phyloP scores from a whole-genome alignment of 768 basidiomycete species.

The Exsudoporus frostii region DNA sequence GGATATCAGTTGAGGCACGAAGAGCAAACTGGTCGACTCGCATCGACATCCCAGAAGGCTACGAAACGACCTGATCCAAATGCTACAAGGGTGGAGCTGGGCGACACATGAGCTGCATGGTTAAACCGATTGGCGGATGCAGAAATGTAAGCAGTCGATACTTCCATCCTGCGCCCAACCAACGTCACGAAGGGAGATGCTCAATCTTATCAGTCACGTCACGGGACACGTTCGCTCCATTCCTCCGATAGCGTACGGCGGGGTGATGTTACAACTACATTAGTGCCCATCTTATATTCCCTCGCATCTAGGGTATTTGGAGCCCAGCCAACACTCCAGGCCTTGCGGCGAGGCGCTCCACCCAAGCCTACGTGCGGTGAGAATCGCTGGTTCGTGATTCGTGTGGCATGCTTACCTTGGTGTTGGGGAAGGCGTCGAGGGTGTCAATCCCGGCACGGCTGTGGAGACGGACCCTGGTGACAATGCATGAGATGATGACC shows the following conservation, averaged over 20 bases:
- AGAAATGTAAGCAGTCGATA: conserved; percentile 41
- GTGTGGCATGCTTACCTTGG: conserved; percentile 42
- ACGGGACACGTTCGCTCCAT: not conserved
- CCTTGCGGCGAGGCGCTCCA: conserved; percentile 25
- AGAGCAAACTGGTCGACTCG: conserved; percentile 25
- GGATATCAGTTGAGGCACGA: not conserved
- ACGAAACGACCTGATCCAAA: conserved; percentile 57
- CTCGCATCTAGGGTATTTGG: conserved; percentile 12
- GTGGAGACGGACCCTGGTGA: conserved; percentile 53
- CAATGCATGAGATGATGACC: not conserved
- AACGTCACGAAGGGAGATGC: not conserved
- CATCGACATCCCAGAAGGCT: conserved; percentile 57
- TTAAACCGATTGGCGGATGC: conserved; percentile 47
- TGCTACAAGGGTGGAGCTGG: conserved; percentile 39
- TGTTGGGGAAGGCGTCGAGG: conserved; percentile 60
- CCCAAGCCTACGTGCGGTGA: conserved; percentile 24
- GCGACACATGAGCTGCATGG: conserved; percentile 37
- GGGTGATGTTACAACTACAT: not conserved
- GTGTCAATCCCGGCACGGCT: conserved; percentile 47
- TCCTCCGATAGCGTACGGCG: not conserved
- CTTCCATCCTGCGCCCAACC: conserved; percentile 5
- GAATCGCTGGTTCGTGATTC: not conserved
- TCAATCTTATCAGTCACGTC: conserved; percentile 20
- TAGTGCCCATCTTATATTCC: not conserved
- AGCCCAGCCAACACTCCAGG: conserved; percentile 25